phyloP scores from a whole-genome alignment of 2,329 filamentous ascomycete species.

The Paracorniculantispora psalliotae region DNA sequence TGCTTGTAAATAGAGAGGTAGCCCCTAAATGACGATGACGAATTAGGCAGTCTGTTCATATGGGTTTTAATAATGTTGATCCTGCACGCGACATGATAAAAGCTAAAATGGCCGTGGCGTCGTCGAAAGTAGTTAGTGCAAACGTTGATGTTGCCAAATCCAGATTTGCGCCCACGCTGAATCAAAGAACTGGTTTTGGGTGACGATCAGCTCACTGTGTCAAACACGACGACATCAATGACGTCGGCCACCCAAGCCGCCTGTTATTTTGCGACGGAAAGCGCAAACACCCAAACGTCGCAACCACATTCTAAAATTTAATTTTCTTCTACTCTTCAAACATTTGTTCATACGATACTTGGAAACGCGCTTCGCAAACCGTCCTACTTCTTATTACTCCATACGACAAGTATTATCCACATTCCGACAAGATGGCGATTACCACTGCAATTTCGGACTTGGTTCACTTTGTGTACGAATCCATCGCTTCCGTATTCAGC shows the following conservation, averaged over 20 bases:
- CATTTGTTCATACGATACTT: background rate
- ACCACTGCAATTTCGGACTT: slow-evolving; percentile 5
- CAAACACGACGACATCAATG: background rate
- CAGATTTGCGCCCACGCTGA: background rate
- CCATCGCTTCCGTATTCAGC: background rate
- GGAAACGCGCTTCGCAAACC: background rate
- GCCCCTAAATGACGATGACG: background rate
- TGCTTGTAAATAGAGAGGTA: background rate
- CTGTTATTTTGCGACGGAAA: background rate
- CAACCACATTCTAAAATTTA: background rate
- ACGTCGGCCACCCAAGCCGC: background rate
- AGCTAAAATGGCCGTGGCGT: background rate
- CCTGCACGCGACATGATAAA: too few species aligned
- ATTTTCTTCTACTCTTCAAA: background rate
- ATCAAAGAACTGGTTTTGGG: background rate
- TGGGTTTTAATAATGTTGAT: too few species aligned
- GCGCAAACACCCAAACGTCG: background rate
- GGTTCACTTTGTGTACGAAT: background rate
- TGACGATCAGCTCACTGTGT: background rate
- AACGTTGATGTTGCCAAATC: background rate
- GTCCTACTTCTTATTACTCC: background rate
- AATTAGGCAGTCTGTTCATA: too few species aligned
- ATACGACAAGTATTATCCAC: background rate
- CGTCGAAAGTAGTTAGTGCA: background rate
- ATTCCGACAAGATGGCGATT: background rate